phyloP scores from a whole-genome alignment of 2,329 filamentous ascomycete species.

The Knufia petricola region DNA sequence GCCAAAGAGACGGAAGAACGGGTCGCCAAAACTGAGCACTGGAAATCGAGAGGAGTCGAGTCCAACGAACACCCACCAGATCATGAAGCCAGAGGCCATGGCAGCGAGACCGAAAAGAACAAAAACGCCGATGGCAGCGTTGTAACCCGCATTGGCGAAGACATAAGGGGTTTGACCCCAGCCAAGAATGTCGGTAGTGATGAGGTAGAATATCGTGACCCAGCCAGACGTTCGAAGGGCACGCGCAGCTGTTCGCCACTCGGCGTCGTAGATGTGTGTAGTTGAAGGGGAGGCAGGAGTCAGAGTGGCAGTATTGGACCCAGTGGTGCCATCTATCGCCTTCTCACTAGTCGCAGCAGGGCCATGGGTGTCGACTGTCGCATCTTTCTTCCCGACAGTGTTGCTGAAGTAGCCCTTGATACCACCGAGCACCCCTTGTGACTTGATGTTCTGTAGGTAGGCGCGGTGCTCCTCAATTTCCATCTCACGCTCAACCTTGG shows the following conservation, averaged over 20 bases:
- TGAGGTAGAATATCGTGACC: slow-evolving; percentile 41
- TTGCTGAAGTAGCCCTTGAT: too few species aligned
- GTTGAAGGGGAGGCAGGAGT: too few species aligned
- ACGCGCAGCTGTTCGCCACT: slow-evolving; percentile 41
- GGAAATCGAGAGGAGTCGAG: slow-evolving; percentile 42
- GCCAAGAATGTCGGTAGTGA: slow-evolving; percentile 42
- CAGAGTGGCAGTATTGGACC: too few species aligned
- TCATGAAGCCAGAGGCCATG: slow-evolving; percentile 37
- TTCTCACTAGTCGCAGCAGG: too few species aligned
- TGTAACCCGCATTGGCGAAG: slow-evolving; percentile 32
- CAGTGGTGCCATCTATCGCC: not conserved
- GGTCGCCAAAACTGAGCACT: slow-evolving; percentile 39
- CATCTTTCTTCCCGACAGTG: not conserved
- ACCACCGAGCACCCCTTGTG: not conserved
- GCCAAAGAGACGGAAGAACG: slow-evolving; percentile 42
- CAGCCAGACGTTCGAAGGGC: slow-evolving; percentile 37
- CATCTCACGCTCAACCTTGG: slow-evolving; percentile 28
- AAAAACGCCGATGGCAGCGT: slow-evolving; percentile 38
- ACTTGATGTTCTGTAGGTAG: not conserved
- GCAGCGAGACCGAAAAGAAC: slow-evolving; percentile 37
- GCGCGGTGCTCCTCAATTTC: slow-evolving; percentile 20
- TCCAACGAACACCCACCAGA: slow-evolving; percentile 39
- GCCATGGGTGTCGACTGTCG: too few species aligned
- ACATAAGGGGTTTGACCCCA: slow-evolving; percentile 33
- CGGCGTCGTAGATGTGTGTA: slow-evolving; percentile 18